Conservation (phyloP, 441 rosid species). For the Brassica hybrid region DNA sequence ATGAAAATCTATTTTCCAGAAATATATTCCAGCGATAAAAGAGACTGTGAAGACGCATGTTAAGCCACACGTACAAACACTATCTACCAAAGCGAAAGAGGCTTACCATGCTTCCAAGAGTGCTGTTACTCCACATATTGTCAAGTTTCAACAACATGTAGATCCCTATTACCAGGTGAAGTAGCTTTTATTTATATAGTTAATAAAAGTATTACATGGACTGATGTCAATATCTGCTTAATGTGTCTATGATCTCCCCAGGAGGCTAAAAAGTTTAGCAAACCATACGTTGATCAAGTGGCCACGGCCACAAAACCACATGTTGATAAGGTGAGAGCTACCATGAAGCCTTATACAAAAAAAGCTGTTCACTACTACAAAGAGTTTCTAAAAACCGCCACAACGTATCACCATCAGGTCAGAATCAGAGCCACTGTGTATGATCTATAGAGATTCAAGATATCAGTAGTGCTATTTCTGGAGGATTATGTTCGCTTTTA, state of each 20-base stretch:
- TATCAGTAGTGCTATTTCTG: neutral
- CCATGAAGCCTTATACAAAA: constrained; percentile 80
- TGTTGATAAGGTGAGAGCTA: constrained; percentile 67
- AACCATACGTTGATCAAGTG: constrained; percentile 84
- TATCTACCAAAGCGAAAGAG: constrained; percentile 4
- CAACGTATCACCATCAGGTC: constrained; percentile 91
- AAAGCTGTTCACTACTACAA: constrained; percentile 64
- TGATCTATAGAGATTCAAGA: neutral
- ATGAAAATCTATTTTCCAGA: neutral
- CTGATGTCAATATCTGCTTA: constrained; percentile 26
- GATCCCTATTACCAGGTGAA: neutral
- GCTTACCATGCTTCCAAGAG: neutral
- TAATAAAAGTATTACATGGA: neutral
- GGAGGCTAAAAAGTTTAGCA: constrained; percentile 87
- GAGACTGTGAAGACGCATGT: neutral
- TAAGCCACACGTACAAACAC: constrained; percentile 2
- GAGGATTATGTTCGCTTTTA: constrained; percentile 2
- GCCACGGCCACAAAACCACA: constrained; percentile 89
- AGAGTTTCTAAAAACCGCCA: constrained; percentile 79
- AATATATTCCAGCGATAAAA: constrained; percentile 1
- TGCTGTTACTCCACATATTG: neutral
- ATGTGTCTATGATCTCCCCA: constrained; percentile 39
- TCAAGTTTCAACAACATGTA: neutral
- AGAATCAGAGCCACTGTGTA: constrained; percentile 8
- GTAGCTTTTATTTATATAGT: neutral